A percentile compares a stretch with the other conserved stretches of the same genome.
These are phyloP conservation scores for California macrophylla DNA, from an alignment of 441 rosid genomes.

Conservation along the genomic window DNA sequence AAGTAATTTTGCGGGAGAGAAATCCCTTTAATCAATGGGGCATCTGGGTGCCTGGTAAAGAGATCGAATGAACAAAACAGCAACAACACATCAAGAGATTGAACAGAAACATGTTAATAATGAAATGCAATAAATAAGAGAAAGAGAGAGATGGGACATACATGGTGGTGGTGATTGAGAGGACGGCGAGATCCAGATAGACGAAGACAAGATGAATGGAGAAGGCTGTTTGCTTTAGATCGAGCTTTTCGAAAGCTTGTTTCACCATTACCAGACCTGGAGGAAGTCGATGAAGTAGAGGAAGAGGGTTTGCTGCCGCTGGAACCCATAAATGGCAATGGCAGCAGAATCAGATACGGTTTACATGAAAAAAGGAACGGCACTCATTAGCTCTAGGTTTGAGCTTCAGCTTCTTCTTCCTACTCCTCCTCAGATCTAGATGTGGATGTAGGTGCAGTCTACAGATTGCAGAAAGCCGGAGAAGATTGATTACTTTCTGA, in stretches of 20 bases:
- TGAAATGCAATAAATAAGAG: neutral
- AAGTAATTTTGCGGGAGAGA: neutral
- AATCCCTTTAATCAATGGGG: neutral
- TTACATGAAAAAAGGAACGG: slow-evolving; percentile 5
- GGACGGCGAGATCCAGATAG: slow-evolving; percentile 44
- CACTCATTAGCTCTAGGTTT: neutral
- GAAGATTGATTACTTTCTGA: neutral
- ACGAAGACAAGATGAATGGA: slow-evolving; percentile 66
- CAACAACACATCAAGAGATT: neutral
- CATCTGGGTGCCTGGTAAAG: neutral
- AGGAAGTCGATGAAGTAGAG: slow-evolving; percentile 20
- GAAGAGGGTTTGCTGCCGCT: slow-evolving; percentile 57
- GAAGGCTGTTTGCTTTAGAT: slow-evolving; percentile 44
- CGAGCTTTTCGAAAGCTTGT: slow-evolving; percentile 33
- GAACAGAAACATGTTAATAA: neutral
- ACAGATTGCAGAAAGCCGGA: neutral
- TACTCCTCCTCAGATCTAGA: slow-evolving; percentile 25
- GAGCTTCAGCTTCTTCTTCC: neutral
- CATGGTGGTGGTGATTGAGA: slow-evolving; percentile 14
- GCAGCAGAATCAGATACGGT: slow-evolving; percentile 4
- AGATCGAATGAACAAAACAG: neutral
- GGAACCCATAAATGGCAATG: slow-evolving; percentile 56
- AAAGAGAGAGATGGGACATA: neutral
- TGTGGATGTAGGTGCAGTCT: neutral
- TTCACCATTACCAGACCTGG: slow-evolving; percentile 7